Evolutionary conservation across 331 rosid species (phyloP).

Genomic region (Quercus tomentella): DNA sequence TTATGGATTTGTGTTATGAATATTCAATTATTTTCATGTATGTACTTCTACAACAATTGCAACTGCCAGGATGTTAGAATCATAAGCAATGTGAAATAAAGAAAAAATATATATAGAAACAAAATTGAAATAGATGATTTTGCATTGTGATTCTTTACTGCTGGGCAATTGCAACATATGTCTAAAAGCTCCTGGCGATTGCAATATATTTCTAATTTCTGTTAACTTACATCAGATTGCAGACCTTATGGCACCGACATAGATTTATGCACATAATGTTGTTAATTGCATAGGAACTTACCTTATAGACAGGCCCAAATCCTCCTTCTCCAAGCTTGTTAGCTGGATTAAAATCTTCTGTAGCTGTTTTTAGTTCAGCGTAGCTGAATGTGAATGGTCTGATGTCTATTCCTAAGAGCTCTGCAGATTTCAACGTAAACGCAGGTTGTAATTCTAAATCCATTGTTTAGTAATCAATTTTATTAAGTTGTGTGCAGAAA

Average conservation of each 20-base stretch:
- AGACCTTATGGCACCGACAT: too few species aligned
- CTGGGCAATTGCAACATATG: too few species aligned
- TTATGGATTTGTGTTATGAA: neutral
- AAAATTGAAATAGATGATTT: neutral
- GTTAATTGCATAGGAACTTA: neutral
- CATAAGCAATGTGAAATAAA: neutral
- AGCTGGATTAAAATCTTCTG: conserved; percentile 50
- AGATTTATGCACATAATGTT: too few species aligned
- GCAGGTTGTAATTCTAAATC: neutral
- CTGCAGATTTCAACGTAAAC: conserved; percentile 38
- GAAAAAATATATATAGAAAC: neutral
- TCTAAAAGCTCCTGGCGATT: too few species aligned
- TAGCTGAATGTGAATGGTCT: conserved; percentile 65
- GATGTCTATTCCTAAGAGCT: conserved; percentile 55
- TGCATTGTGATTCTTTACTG: neutral
- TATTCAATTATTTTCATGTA: neutral
- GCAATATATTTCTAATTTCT: too few species aligned
- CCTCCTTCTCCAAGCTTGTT: conserved; percentile 94
- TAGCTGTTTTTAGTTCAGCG: conserved; percentile 59
- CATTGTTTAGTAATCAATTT: neutral
- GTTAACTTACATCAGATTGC: too few species aligned
- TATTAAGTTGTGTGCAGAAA: neutral
- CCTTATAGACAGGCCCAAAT: conserved; percentile 84
- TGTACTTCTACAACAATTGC: neutral
- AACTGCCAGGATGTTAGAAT: neutral